Conservation (phyloP, 805 yeast species). For the Pichia paraexigua region DNA sequence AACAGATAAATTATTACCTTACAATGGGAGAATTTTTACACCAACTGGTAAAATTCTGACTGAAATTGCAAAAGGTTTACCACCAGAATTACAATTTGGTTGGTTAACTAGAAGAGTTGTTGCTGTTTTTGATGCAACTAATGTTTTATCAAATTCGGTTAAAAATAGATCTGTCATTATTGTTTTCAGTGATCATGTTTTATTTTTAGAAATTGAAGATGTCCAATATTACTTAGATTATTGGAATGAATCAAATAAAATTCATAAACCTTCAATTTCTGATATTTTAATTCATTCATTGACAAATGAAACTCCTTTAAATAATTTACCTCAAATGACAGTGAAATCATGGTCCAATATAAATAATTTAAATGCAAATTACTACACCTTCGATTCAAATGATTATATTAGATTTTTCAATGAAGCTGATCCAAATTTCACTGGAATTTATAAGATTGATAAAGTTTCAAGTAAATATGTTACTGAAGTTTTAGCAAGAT, state of each 20-base stretch:
- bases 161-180: constrained; percentile 50
- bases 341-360: constrained; percentile 66
- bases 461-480: constrained; percentile 31
- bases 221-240: constrained; percentile 28
- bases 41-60: constrained; percentile 86
- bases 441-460: constrained; percentile 20
- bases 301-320: constrained; percentile 73
- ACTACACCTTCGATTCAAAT: constrained; percentile 27
- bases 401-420: constrained; percentile 23
- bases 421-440: constrained; percentile 7
- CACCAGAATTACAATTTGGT: constrained; percentile 74
- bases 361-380: constrained; percentile 43
- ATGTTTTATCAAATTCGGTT: constrained; percentile 20
- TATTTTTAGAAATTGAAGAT: constrained; percentile 52
- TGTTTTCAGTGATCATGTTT: constrained; percentile 71
- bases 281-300: constrained; percentile 87
- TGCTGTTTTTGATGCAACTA: constrained; percentile 46
- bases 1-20: constrained; percentile 40
- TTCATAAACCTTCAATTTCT: constrained; percentile 52
- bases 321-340: constrained; percentile 54
- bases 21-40: constrained; percentile 66
- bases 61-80: constrained; percentile 84
- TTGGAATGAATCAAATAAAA: constrained; percentile 11
- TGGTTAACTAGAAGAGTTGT: constrained; percentile 86
- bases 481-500: constrained; percentile 54